Conservation (phyloP, 2,329 filamentous ascomycete genomes). For the Fusarium kyushuense region DNA sequence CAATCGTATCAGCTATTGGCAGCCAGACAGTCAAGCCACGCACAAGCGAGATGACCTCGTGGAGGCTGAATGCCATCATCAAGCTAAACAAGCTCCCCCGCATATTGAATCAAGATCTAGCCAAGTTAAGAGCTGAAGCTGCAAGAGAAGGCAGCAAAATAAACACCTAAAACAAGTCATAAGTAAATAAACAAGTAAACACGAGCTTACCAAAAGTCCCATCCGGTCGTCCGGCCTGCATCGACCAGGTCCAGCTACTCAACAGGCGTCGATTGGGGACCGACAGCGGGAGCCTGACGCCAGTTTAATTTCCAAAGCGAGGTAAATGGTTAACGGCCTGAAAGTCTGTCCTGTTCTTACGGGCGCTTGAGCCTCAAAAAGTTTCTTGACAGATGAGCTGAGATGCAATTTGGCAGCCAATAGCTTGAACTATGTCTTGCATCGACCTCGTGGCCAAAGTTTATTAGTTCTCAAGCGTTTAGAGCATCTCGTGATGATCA, state of each 20-base stretch:
- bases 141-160: conserved; percentile 2
- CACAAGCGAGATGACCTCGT: conserved; percentile 40
- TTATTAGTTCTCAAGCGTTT: background rate
- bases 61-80: conserved; percentile 11
- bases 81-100: conserved; percentile 12
- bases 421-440: background rate
- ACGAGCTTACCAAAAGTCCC: background rate
- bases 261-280: background rate
- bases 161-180: conserved; percentile 5
- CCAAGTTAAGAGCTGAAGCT: conserved; percentile 15
- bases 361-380: conserved; percentile 8
- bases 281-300: conserved; percentile 14
- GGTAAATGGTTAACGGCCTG: background rate
- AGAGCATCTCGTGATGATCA: background rate
- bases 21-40: conserved; percentile 21
- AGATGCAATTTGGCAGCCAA: background rate
- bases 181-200: conserved; percentile 23
- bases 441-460: background rate
- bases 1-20: conserved; percentile 31
- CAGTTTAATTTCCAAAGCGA: conserved; percentile 22
- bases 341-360: background rate
- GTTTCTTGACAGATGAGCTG: background rate
- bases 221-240: background rate
- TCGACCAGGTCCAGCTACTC: background rate
- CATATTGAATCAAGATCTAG: conserved; percentile 21